Evolutionary conservation across 768 basidiomycete species (phyloP).

Genomic region (Kockovaella imperatae): DNA sequence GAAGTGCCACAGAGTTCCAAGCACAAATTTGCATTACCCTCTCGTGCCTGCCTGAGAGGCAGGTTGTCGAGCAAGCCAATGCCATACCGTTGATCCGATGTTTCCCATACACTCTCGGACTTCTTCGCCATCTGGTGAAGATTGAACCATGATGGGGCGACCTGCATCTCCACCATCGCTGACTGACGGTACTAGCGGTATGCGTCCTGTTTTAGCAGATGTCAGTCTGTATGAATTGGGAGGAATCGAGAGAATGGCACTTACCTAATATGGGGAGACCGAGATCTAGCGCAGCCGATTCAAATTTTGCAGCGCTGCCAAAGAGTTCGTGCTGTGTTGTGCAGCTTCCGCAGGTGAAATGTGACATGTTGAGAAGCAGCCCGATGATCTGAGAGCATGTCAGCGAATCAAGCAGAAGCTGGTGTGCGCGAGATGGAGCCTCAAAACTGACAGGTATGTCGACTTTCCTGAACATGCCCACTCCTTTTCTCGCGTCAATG

Average conservation of each 20-base stretch:
- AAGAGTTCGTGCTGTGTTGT: constrained; percentile 58
- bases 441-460: constrained; percentile 63
- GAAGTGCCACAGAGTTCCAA: no score
- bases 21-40: no score
- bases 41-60: background rate
- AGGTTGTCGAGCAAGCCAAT: constrained; percentile 12
- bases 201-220: constrained; percentile 46
- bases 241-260: background rate
- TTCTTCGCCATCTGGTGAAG: constrained; percentile 26
- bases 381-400: constrained; percentile 62
- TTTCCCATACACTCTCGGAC: constrained; percentile 28
- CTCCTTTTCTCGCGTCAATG: constrained; percentile 83
- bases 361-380: constrained; percentile 76
- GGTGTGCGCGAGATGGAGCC: background rate
- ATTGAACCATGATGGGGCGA: constrained; percentile 42
- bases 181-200: constrained; percentile 70
- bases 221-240: background rate
- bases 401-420: background rate
- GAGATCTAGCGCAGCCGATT: constrained; percentile 54
- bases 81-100: constrained; percentile 33
- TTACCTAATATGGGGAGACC: constrained; percentile 59
- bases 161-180: constrained; percentile 67
- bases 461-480: constrained; percentile 84
- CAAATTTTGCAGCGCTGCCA: constrained; percentile 62
- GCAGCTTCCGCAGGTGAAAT: constrained; percentile 72